These are phyloP conservation scores for Fragilariopsis cylindrus DNA, from an alignment of 108 stramenopile genomes.

Conservation along the genomic window DNA sequence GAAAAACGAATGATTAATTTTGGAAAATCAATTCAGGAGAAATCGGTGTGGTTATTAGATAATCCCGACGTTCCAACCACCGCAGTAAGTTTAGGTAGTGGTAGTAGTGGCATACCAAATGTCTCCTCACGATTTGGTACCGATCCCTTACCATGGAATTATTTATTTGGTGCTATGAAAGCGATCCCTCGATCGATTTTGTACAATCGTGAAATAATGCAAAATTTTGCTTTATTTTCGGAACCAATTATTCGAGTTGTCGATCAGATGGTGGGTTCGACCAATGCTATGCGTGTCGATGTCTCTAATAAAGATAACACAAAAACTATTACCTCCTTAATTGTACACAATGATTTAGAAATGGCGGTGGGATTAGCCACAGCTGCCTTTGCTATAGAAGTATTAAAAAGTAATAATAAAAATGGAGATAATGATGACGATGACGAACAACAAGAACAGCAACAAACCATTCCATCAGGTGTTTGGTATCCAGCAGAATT, in stretches of 20 bases:
- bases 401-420: not conserved
- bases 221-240: slow-evolving; percentile 70
- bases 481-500: slow-evolving; percentile 13
- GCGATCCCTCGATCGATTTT: slow-evolving; percentile 58
- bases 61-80: slow-evolving; percentile 46
- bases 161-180: slow-evolving; percentile 71
- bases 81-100: not conserved
- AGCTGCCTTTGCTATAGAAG: slow-evolving; percentile 56
- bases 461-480: slow-evolving; percentile 1
- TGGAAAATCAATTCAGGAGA: slow-evolving; percentile 51
- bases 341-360: slow-evolving; percentile 82
- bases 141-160: slow-evolving; percentile 81
- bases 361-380: slow-evolving; percentile 81
- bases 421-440: too few species aligned
- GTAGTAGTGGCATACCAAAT: slow-evolving; percentile 33
- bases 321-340: slow-evolving; percentile 15
- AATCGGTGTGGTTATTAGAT: slow-evolving; percentile 70
- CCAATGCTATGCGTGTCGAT: slow-evolving; percentile 76
- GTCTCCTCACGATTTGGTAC: slow-evolving; percentile 74
- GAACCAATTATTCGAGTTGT: slow-evolving; percentile 84
- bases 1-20: slow-evolving; percentile 39
- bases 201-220: slow-evolving; percentile 69
- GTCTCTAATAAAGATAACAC: slow-evolving; percentile 31
- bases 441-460: too few species aligned
- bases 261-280: slow-evolving; percentile 83